Evolutionary conservation across 2,329 filamentous ascomycete species (phyloP), one percentile per base, ranked within the genome.

Genomic region (Gyromitra esculenta): DNA sequence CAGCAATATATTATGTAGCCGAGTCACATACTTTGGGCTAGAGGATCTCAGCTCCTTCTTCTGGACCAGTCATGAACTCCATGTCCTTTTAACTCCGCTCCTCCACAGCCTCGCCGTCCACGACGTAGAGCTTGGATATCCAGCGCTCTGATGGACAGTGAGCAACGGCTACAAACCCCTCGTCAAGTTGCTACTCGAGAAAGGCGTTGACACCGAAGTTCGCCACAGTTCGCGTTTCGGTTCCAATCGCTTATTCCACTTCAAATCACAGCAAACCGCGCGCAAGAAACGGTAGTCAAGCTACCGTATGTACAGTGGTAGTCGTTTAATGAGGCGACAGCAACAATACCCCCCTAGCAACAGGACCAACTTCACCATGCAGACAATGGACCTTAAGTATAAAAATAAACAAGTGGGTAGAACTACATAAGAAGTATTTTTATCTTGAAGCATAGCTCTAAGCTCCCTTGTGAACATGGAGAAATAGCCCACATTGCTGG

Each of bases 11-110:
- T 31, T 31, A 31, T 31, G 25, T 31, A 4, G 25, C 25, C 25
- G 25, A 31, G 25, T 31, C 25, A 31, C 25, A 31, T 31, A 60
- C 11, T 52, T 69, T 59, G 5, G 5, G 11, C 52, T 18, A 15
- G 48, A 41, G n/a, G 65, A 60, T 15, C 65, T 69, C 37, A 69
- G 59, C 31, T 60, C 65, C 41, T 45, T 59, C 65, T 21, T 69
- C n/a, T 35, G 18, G 11, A 60, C 65, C 6, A 21, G 37, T 13
- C 35, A 18, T 2, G 35, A 60, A 21, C 56, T 60, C 56, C n/a
- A 60, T 35, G 6, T 41, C 11, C 37, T 43, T 62, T 62, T 62
- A 21, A 62, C 15, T 37, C 52, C 66, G 3, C 18, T 50, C 13
- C 39, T 69, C 39, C 15, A 69, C 31, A 43, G 13, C 13, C 31